Base-by-base conservation (phyloP, 495 filamentous ascomycete genomes). In the Wilcoxina mikolae region DNA sequence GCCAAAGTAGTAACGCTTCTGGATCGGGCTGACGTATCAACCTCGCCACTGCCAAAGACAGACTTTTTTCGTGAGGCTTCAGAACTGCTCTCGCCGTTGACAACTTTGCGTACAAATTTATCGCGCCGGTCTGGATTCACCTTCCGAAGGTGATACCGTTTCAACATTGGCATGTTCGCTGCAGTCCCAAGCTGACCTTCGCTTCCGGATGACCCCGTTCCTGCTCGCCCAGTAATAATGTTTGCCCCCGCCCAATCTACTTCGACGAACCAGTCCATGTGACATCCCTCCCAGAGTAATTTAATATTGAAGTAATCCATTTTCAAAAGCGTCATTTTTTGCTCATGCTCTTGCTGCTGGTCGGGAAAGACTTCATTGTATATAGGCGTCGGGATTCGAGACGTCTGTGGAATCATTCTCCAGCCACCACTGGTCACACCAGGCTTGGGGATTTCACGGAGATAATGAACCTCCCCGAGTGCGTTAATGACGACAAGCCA, bases 401-500 rank as follows among this genome's bases (percentile, higher is more conserved):
- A 68, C 18, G 76, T 76, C 54, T 76, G 74, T 1, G 69, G 60
- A 33, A 74, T 73, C 45, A 68, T 73, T 60, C 83, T 78, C 59
- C 78, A 87, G 1, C 76, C 78, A 31, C 76, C 72, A n/a, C 79
- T 78, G 39, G 84, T 80, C 10, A 10, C 3, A 27, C 10, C 23
- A 12, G 51, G 38, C 2, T 23, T 23, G 24, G 47, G 47, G 24
- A 18, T 11, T 15, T 15, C 24, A 65, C 77, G 83, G 20, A 95
- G 72, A 59, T 87, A 94, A 66, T 82, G 96, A 1, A 94, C 73
- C 66, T 98, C 91, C 1, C 91, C 91, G 12, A 98, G 69, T 7
- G 91, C 91, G 64, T 98, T 96, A 35, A 98, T 70, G 26, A 77
- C 84, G 28, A 85, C 81, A 17, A 87, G 86, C 87, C 88, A 96